phyloP scores from a whole-genome alignment of 148 eudicot species.

The Heliamphora exappendiculata region DNA sequence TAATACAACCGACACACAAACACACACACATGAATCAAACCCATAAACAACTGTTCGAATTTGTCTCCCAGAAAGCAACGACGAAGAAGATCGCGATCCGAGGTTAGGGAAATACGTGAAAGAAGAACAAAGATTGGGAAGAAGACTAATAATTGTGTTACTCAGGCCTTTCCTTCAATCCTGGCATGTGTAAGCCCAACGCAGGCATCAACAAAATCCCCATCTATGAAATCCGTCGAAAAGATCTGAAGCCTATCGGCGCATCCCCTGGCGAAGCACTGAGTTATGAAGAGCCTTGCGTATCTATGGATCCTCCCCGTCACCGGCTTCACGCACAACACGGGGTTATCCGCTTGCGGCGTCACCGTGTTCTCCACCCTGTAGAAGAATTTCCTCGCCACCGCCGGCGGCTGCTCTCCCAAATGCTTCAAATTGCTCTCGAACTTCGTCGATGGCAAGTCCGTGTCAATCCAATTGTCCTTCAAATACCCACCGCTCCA shows the following conservation, averaged over 20 bases:
- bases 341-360: conserved; percentile 81
- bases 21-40: background rate
- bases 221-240: conserved; percentile 82
- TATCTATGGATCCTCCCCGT: conserved; percentile 66
- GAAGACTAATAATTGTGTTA: background rate
- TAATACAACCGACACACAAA: background rate
- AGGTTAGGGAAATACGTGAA: background rate
- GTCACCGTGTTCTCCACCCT: conserved; percentile 91
- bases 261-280: conserved; percentile 45
- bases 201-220: conserved; percentile 89
- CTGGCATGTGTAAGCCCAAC: conserved; percentile 71
- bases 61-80: background rate
- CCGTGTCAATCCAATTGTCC: conserved; percentile 92
- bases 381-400: conserved; percentile 60
- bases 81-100: background rate
- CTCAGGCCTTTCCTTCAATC: conserved; percentile 45
- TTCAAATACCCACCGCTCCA: conserved; percentile 67
- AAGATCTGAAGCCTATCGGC: conserved; percentile 69
- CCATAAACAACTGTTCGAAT: background rate
- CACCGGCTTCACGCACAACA: conserved; percentile 81
- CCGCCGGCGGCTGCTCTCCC: conserved; percentile 53
- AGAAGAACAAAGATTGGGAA: background rate
- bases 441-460: conserved; percentile 77
- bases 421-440: conserved; percentile 76
- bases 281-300: conserved; percentile 63